Conservation (phyloP, 192 early-diverging fungal species). For the Coemansia erecta region DNA sequence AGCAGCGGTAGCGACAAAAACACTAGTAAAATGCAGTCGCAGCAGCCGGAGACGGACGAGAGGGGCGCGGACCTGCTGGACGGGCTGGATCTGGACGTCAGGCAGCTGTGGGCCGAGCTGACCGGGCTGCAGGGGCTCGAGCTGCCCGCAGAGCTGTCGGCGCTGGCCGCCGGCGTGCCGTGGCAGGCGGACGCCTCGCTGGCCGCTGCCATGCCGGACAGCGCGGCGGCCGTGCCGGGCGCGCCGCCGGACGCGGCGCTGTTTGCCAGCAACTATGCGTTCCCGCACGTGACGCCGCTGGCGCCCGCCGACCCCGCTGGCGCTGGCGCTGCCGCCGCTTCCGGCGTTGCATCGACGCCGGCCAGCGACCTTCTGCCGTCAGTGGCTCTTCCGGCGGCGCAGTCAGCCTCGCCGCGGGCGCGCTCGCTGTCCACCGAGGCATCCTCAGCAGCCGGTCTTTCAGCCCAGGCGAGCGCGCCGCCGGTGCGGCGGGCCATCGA, state of each 20-base stretch:
- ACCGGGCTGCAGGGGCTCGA: slow-evolving; percentile 38
- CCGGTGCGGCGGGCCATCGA: slow-evolving; percentile 17
- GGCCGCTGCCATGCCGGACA: background rate
- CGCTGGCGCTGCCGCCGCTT: background rate
- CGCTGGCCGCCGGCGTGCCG: slow-evolving; percentile 24
- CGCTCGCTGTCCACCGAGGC: slow-evolving; percentile 1
- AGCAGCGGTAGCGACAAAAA: background rate
- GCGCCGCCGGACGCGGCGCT: too few species aligned
- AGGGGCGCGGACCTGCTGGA: slow-evolving; percentile 10
- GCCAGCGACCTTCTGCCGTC: too few species aligned
- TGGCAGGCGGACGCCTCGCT: slow-evolving; percentile 21
- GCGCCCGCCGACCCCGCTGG: background rate
- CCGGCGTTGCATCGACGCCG: too few species aligned
- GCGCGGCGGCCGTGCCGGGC: too few species aligned
- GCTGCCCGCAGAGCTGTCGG: slow-evolving; percentile 34
- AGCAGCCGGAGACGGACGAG: too few species aligned
- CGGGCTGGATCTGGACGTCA: slow-evolving; percentile 31
- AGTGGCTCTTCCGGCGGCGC: slow-evolving; percentile 8
- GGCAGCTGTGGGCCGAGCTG: slow-evolving; percentile 41
- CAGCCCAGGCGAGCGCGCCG: slow-evolving; percentile 1
- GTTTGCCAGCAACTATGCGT: slow-evolving; percentile 48
- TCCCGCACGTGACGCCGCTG: slow-evolving; percentile 10
- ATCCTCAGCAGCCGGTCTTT: too few species aligned
- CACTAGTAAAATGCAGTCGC: background rate
- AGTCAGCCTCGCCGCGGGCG: background rate